Base-by-base conservation (phyloP, 179 eudicot species). In the Silene coronaria region DNA sequence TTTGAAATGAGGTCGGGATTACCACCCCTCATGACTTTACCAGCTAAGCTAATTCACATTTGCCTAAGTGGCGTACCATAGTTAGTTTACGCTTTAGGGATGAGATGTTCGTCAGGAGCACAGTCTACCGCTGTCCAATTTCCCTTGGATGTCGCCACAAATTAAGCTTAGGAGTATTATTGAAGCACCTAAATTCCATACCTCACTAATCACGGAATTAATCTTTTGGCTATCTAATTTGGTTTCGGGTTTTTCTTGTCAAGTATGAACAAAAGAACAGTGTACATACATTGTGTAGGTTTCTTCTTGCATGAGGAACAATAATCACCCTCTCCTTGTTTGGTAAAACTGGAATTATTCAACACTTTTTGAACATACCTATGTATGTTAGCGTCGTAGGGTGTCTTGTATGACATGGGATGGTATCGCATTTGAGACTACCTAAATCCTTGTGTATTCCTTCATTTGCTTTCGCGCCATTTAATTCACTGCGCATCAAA, bases 141-240 rank as follows among this genome's bases (percentile, higher is more conserved):
- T 24, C 42, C 19, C 60, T 26, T 68, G 74, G 68, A 59, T 38
- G 66, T 38, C 24, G 60, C 67, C 69, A 38, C 57, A n/a, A 27
- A 60, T 2, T 22, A 7, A 22, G 65, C 65, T 23, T 36, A 74
- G 8, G 4, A 5, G 27, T 27, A 26, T 23, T 22, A 9, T 26
- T 24, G n/a, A 38, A 2, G 7, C 21, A 45, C 13, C 4, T 26
- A 6, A n/a, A n/a, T n/a, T n/a, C n/a, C n/a, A n/a, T 8, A 10
- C 27, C 27, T 21, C 64, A 60, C 64, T 11, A 10, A 22, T 21
- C 64, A 21, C 30, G 1, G 12, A 11, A 60, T 23, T 58, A 9
- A 61, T 61, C 32, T 61, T 24, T 24, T 23, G 65, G 42, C 42
- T 32, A 32, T 65, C 23, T 65, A 62, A 11, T 62, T 26, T 4